Evolutionary conservation across 805 yeast genomes (phyloP), one percentile per base, ranked within the genome.

Genomic region (Yarrowia sp.): DNA sequence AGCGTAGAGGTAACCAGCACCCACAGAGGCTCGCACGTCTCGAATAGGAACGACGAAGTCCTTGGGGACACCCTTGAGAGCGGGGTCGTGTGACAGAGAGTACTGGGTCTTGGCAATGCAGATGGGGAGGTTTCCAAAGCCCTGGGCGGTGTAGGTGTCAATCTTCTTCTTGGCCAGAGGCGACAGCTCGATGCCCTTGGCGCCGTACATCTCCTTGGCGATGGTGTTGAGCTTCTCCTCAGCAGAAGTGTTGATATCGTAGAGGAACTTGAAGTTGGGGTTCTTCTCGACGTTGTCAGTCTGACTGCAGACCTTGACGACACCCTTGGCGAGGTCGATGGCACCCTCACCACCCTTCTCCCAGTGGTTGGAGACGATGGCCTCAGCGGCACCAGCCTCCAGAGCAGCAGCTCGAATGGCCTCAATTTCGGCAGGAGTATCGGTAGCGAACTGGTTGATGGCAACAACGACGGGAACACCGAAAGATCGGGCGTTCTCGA

Each of bases 101-200:
- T 94, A 94, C 80, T 94, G 99, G 1, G 99, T 94, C 84, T 94
- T 94, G 70, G 99, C 99, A 76, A 94, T 90, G 81, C 99, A 94
- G 74, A 94, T 89, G 69, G 98, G 99, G 77, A 94, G 82, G 76
- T 92, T 87, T 72, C 89, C 92, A 79, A 89, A 94, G 2, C 98
- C 98, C 82, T 92, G 97, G 65, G 83, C 79, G 43, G 92, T 88
- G 82, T 92, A 93, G 69, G 87, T 85, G 71, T 88, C 92, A 73
- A 94, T 88, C 81, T 92, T 92, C 75, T 85, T 82, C 73, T 86
- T 85, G 50, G 98, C 98, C 72, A 87, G 85, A 38, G 91, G 94
- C 53, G 89, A 84, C 70, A 92, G 86, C 79, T 91, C 97, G 73
- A 94, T 87, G 65, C 85, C 87, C 22, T 86, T 85, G 59, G 97